phyloP scores from a whole-genome alignment of 495 filamentous ascomycete species.

The Talaromyces liani region DNA sequence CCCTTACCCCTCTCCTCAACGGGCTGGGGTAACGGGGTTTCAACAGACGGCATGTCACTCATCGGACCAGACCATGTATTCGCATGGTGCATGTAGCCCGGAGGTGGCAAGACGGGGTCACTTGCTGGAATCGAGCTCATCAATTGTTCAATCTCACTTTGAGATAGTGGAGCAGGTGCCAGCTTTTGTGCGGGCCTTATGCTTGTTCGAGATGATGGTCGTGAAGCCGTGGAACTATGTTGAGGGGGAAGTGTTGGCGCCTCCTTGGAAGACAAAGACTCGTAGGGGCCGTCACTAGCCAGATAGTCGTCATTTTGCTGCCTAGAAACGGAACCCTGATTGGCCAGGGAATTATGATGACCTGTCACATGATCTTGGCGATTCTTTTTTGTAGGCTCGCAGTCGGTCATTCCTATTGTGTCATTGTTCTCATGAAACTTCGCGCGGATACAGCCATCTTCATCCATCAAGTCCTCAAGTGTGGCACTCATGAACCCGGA shows the following conservation, averaged over 20 bases:
- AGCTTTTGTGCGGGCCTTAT: slow-evolving; percentile 30
- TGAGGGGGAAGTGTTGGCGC: slow-evolving; percentile 13
- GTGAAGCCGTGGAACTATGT: slow-evolving; percentile 18
- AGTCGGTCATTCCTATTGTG: slow-evolving; percentile 25
- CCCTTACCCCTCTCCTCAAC: slow-evolving; percentile 20
- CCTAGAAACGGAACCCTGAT: slow-evolving; percentile 15
- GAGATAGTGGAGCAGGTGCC: slow-evolving; percentile 32
- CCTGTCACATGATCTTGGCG: slow-evolving; percentile 13
- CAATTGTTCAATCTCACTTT: slow-evolving; percentile 26
- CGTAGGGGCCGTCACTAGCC: slow-evolving; percentile 12
- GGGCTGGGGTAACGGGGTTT: slow-evolving; percentile 22
- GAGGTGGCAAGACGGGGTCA: slow-evolving; percentile 44
- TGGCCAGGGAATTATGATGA: slow-evolving; percentile 24
- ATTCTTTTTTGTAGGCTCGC: slow-evolving; percentile 24
- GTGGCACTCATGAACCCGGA: slow-evolving; percentile 77
- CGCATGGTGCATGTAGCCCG: slow-evolving; percentile 31
- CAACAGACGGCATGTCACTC: slow-evolving; percentile 30
- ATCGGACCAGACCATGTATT: slow-evolving; percentile 40
- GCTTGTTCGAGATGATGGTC: slow-evolving; percentile 32
- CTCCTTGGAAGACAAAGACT: slow-evolving; percentile 16
- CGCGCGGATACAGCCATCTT: slow-evolving; percentile 36
- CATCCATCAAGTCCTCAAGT: slow-evolving; percentile 51
- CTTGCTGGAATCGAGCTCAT: slow-evolving; percentile 45
- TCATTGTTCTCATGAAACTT: slow-evolving; percentile 19
- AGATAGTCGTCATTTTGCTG: slow-evolving; percentile 15